Conservation (phyloP, 78 protist genomes). For the Polysphondylium violaceum region DNA sequence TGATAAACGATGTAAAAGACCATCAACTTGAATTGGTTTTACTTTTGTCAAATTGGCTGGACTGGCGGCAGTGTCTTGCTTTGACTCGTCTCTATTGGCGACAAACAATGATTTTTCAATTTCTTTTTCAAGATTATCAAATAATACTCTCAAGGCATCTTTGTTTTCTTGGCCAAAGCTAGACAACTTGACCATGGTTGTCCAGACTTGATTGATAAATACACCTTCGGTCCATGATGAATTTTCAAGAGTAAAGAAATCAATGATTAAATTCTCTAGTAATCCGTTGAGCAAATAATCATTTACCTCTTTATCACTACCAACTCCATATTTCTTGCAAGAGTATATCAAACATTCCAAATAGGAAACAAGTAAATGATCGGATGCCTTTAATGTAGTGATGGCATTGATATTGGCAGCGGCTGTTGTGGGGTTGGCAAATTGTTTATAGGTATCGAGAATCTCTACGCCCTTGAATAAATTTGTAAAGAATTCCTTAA, state of each 20-base stretch:
- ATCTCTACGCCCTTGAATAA: conserved; percentile 26
- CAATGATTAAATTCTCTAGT: background rate
- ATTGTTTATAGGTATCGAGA: background rate
- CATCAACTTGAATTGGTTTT: too few species aligned
- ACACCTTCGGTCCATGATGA: background rate
- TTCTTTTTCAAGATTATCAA: background rate
- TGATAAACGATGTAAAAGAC: too few species aligned
- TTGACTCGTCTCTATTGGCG: too few species aligned
- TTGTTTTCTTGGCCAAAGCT: too few species aligned
- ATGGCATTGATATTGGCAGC: too few species aligned
- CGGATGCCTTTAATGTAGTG: conserved; percentile 22
- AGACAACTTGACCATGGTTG: background rate
- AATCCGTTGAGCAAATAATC: background rate
- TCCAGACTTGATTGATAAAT: background rate
- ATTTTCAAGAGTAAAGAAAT: conserved; percentile 1
- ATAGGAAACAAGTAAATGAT: conserved; percentile 9
- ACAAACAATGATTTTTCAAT: too few species aligned
- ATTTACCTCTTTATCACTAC: background rate
- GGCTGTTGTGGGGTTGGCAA: background rate
- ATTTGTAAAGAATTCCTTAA: conserved; percentile 53
- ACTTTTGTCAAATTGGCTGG: too few species aligned
- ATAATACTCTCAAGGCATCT: background rate
- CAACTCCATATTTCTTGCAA: conserved; percentile 20
- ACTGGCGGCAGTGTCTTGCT: too few species aligned
- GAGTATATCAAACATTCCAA: conserved; percentile 49